Evolutionary conservation across 2,329 filamentous ascomycete species (phyloP).

Genomic region (Ophiostoma sp.): DNA sequence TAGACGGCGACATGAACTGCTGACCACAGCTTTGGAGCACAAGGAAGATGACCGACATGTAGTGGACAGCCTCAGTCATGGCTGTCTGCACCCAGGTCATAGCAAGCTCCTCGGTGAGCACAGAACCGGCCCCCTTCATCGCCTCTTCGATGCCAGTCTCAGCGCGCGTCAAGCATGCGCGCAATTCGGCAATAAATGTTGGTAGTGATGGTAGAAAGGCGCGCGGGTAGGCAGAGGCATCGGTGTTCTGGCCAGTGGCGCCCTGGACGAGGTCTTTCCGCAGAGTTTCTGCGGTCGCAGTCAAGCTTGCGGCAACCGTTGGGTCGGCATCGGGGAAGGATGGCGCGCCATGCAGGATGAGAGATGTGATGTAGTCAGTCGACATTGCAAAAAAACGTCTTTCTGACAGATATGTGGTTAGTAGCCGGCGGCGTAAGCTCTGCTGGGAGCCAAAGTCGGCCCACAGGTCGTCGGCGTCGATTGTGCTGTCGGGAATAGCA

Average conservation of each 20-base stretch:
- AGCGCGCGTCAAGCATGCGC: conserved; percentile 45
- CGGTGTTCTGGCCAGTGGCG: conserved; percentile 5
- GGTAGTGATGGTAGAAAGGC: conserved; percentile 43
- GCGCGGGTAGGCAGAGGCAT: conserved; percentile 26
- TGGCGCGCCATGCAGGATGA: conserved; percentile 38
- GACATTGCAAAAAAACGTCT: conserved; percentile 62
- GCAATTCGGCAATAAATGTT: conserved; percentile 44
- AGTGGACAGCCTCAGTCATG: conserved; percentile 66
- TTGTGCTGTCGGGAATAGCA: conserved; percentile 31
- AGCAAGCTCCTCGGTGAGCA: conserved; percentile 49
- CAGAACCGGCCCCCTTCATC: conserved; percentile 44
- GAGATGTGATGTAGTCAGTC: conserved; percentile 50
- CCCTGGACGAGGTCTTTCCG: conserved; percentile 20
- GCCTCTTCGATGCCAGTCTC: conserved; percentile 45
- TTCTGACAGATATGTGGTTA: conserved; percentile 67
- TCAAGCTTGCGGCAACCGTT: neutral
- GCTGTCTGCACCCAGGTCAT: conserved; percentile 57
- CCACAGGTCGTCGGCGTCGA: conserved; percentile 52
- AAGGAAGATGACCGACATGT: conserved; percentile 67
- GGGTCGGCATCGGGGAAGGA: conserved; percentile 9
- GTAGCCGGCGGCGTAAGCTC: conserved; percentile 60
- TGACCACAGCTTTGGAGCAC: conserved; percentile 55
- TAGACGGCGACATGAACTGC: conserved; percentile 51
- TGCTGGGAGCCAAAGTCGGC: conserved; percentile 57
- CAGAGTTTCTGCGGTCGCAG: conserved; percentile 16